Percentiles rank a stretch among this genome's conserved stretches.
These are phyloP conservation scores for Ganoderma multipileum DNA, from an alignment of 1,284 basidiomycete genomes.

Conservation along the genomic window DNA sequence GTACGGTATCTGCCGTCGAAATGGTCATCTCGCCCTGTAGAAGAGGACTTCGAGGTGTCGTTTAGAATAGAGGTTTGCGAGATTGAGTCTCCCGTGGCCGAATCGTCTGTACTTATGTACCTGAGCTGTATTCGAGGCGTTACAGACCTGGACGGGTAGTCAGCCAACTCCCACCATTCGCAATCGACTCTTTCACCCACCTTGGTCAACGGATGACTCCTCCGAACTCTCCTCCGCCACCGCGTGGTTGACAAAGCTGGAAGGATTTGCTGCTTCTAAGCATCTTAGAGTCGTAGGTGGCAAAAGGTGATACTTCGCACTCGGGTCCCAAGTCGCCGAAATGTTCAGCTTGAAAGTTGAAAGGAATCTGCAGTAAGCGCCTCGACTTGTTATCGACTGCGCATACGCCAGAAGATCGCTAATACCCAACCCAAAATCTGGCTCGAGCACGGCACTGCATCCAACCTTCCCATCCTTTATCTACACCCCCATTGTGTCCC, in stretches of 20 bases:
- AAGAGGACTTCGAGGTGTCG: not conserved
- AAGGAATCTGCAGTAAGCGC: not conserved
- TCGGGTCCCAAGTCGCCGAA: too few relatives aligned
- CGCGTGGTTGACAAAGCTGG: too few relatives aligned
- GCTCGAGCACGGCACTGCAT: not conserved
- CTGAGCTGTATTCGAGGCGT: not conserved
- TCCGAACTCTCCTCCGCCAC: too few relatives aligned
- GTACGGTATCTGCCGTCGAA: constrained; percentile 29
- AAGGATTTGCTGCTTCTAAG: too few relatives aligned
- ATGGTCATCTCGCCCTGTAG: constrained; percentile 21
- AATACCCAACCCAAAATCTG: too few relatives aligned
- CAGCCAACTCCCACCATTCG: constrained; percentile 8
- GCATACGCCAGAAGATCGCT: not conserved
- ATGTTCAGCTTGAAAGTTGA: too few relatives aligned
- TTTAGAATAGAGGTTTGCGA: not conserved
- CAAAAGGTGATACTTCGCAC: too few relatives aligned
- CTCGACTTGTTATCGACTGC: not conserved
- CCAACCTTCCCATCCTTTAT: not conserved
- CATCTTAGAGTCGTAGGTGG: too few relatives aligned
- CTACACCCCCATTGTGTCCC: not conserved
- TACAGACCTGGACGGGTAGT: constrained; percentile 4
- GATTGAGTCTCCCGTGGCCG: not conserved
- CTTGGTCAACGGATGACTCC: too few relatives aligned
- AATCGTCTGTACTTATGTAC: not conserved
- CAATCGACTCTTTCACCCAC: not conserved